These are phyloP conservation scores for Drechslera avenae DNA, from an alignment of 2,329 filamentous ascomycete genomes.

Conservation along the genomic window DNA sequence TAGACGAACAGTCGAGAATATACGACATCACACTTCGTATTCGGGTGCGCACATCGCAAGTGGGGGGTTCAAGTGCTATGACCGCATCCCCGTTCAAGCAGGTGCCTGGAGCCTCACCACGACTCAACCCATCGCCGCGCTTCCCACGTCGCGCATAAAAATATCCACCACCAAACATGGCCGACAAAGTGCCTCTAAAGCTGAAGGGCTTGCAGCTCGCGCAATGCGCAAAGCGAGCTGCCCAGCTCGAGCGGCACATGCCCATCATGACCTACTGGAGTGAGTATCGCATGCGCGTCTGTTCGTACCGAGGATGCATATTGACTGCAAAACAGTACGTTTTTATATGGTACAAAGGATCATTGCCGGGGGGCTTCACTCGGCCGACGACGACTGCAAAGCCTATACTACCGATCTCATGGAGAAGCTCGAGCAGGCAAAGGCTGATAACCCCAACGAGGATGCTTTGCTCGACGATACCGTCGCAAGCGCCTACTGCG, in stretches of 20 bases:
- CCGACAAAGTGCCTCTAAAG: constrained; percentile 69
- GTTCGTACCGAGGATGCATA: neutral
- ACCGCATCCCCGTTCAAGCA: constrained; percentile 10
- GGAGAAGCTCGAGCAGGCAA: constrained; percentile 87
- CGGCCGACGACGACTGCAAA: constrained; percentile 75
- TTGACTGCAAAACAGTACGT: constrained; percentile 34
- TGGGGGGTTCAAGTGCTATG: constrained; percentile 1
- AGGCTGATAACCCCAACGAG: constrained; percentile 73
- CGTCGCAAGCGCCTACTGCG: constrained; percentile 87
- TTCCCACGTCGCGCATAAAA: neutral
- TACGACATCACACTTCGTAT: too few relatives aligned
- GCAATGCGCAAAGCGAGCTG: constrained; percentile 81
- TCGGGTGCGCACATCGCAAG: too few relatives aligned
- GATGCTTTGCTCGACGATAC: constrained; percentile 85
- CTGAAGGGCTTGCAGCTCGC: constrained; percentile 82
- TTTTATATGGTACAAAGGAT: constrained; percentile 88
- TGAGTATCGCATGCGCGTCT: constrained; percentile 55
- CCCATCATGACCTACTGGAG: constrained; percentile 96
- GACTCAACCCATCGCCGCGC: neutral
- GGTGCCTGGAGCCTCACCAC: constrained; percentile 4
- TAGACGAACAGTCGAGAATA: too few relatives aligned
- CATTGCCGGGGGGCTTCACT: constrained; percentile 78
- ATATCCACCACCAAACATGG: constrained; percentile 60
- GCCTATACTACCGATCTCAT: constrained; percentile 82
- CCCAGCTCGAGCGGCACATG: constrained; percentile 80